Percentiles rank a stretch among this genome's conserved stretches.
Evolutionary conservation across 1,284 basidiomycete species (phyloP).

Genomic region (Trichosporon faecale): DNA sequence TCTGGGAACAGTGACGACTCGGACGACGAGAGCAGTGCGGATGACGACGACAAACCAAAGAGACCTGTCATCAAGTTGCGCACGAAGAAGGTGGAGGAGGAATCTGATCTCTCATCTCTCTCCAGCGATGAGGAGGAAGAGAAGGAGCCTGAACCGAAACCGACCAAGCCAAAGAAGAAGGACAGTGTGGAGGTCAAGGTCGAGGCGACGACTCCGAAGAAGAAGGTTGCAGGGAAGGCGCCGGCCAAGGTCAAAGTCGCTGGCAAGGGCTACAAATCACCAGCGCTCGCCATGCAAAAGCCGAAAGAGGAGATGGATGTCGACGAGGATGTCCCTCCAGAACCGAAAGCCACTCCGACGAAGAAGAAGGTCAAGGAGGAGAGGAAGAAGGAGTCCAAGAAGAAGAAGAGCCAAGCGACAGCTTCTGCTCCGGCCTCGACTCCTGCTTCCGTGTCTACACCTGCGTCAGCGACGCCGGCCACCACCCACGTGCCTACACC

Average conservation of each 20-base stretch:
- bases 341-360: conserved; percentile 12
- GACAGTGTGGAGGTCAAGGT: conserved; percentile 11
- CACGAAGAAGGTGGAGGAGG: conserved; percentile 24
- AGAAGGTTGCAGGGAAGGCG: conserved; percentile 16
- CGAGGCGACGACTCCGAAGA: conserved; percentile 3
- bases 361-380: conserved; percentile 21
- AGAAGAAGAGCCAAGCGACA: conserved; percentile 23
- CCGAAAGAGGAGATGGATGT: conserved; percentile 26
- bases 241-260: conserved; percentile 18
- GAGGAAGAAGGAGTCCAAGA: conserved; percentile 31
- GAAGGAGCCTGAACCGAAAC: conserved; percentile 3
- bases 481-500: background rate
- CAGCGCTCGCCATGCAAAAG: conserved; percentile 24
- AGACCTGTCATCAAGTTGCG: conserved; percentile 16
- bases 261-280: conserved; percentile 26
- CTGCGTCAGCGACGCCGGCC: background rate
- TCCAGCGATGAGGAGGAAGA: conserved; percentile 27
- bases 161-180: conserved; percentile 25
- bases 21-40: conserved; percentile 31
- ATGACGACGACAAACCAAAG: conserved; percentile 25
- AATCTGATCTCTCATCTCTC: conserved; percentile 35
- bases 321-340: conserved; percentile 15
- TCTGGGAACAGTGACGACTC: conserved; percentile 29
- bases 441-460: background rate
- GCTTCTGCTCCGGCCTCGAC: conserved; percentile 10